A percentile compares a stretch with the other conserved stretches of the same genome.
Evolutionary conservation across 2,329 filamentous ascomycete genomes (phyloP).

Genomic region (Sporothrix schenckii): DNA sequence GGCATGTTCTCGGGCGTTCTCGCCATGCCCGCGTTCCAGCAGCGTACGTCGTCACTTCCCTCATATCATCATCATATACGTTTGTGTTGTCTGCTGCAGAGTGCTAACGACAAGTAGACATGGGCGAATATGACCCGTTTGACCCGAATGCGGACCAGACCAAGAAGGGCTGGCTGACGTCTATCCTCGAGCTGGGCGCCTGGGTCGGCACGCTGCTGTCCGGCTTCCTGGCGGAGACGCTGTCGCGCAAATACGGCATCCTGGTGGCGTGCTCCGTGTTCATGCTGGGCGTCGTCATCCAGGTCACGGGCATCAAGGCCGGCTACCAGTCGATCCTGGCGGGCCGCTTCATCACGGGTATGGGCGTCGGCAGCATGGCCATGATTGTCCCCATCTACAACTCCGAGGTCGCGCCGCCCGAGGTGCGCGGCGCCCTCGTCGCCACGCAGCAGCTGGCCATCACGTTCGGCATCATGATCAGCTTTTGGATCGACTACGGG

Average conservation of each 20-base stretch:
- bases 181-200: slow-evolving; percentile 75
- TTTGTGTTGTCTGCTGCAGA: too few relatives aligned
- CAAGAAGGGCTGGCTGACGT: slow-evolving; percentile 62
- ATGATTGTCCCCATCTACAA: slow-evolving; percentile 61
- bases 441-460: slow-evolving; percentile 58
- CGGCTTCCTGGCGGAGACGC: slow-evolving; percentile 69
- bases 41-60: slow-evolving; percentile 46
- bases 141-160: slow-evolving; percentile 52
- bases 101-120: slow-evolving; percentile 47
- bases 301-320: slow-evolving; percentile 61
- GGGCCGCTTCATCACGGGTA: slow-evolving; percentile 72
- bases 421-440: slow-evolving; percentile 53
- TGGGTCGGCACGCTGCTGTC: slow-evolving; percentile 74
- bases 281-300: slow-evolving; percentile 71
- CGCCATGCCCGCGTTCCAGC: slow-evolving; percentile 58
- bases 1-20: slow-evolving; percentile 75
- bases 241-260: slow-evolving; percentile 70
- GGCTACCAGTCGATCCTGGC: slow-evolving; percentile 66
- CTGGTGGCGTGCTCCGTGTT: slow-evolving; percentile 68
- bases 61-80: not conserved
- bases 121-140: slow-evolving; percentile 57
- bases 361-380: slow-evolving; percentile 69
- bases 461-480: slow-evolving; percentile 66
- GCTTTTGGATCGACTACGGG: slow-evolving; percentile 66
- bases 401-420: slow-evolving; percentile 53